Percentiles rank a stretch among this genome's conserved stretches.
phyloP scores from a whole-genome alignment of 345 rosid species.

The Cardamine occulta region DNA sequence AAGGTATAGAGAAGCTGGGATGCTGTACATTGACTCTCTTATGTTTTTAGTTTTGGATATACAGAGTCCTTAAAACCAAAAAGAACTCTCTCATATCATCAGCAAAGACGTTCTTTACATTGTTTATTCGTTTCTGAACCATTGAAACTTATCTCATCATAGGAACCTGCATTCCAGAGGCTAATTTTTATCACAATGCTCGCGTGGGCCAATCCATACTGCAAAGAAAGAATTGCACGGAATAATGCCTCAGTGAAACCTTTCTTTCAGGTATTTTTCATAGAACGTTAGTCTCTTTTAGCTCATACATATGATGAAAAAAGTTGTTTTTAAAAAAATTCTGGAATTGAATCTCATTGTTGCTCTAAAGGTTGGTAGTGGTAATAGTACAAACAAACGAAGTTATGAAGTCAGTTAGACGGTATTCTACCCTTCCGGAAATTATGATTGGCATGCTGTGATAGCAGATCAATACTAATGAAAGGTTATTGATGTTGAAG shows the following conservation, averaged over 20 bases:
- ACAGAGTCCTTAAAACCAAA: not conserved
- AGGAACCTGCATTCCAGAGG: constrained; percentile 96
- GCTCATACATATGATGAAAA: constrained; percentile 8
- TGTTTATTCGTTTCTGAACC: not conserved
- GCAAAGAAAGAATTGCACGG: constrained; percentile 46
- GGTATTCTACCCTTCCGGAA: constrained; percentile 5
- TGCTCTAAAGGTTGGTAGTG: constrained; percentile 22
- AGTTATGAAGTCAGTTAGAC: not conserved
- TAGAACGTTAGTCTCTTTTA: constrained; percentile 11
- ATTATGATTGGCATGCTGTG: not conserved
- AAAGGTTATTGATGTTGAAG: constrained; percentile 51
- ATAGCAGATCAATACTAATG: constrained; percentile 29
- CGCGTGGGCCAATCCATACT: constrained; percentile 87
- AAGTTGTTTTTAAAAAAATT: not conserved
- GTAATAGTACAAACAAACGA: not conserved
- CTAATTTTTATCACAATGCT: constrained; percentile 92
- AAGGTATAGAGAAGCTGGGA: constrained; percentile 56
- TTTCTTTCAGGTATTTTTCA: constrained; percentile 63
- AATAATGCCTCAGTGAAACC: constrained; percentile 47
- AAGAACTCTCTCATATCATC: not conserved
- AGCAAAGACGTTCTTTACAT: not conserved
- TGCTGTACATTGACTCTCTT: not conserved
- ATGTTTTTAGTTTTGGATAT: not conserved
- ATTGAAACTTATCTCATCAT: constrained; percentile 3
- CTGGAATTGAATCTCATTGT: constrained; percentile 3